Conservation (phyloP, 2,329 filamentous ascomycete genomes). For the Rhynchosporium secalis region DNA sequence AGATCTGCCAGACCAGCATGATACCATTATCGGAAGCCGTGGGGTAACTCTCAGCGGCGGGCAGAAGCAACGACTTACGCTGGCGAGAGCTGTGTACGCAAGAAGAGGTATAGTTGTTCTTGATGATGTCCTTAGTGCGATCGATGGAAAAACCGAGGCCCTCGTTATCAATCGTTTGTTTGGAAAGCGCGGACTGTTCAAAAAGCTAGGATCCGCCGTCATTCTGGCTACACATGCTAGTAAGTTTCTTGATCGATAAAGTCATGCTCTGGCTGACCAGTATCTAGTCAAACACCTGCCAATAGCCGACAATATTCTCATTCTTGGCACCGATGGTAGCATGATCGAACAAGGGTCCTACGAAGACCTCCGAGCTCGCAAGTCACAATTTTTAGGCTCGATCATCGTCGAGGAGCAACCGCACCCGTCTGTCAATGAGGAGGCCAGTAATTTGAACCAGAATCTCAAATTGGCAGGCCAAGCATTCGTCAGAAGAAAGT, state of each 20-base stretch:
- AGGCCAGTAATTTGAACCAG: neutral
- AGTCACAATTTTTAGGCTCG: conserved; percentile 27
- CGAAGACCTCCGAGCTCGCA: conserved; percentile 24
- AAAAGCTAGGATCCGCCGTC: conserved; percentile 38
- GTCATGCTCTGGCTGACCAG: neutral
- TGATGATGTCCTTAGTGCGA: conserved; percentile 49
- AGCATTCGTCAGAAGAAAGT: neutral
- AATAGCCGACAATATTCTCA: conserved; percentile 45
- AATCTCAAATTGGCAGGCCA: neutral
- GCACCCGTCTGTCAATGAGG: neutral
- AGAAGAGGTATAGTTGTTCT: conserved; percentile 42
- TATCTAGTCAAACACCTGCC: conserved; percentile 38
- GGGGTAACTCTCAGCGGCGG: conserved; percentile 40
- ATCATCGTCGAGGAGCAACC: conserved; percentile 28
- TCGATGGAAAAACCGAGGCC: conserved; percentile 47
- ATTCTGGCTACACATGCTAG: conserved; percentile 45
- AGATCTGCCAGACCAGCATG: conserved; percentile 35
- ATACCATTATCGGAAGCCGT: conserved; percentile 37
- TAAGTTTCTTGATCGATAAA: conserved; percentile 25
- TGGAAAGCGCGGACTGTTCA: conserved; percentile 22
- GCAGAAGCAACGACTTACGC: conserved; percentile 32
- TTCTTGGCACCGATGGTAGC: conserved; percentile 37
- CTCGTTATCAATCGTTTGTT: conserved; percentile 42
- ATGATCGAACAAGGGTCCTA: conserved; percentile 43
- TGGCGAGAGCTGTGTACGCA: conserved; percentile 32